Evolutionary conservation across 148 eudicot genomes (phyloP).

Genomic region (Bassia scoparia): DNA sequence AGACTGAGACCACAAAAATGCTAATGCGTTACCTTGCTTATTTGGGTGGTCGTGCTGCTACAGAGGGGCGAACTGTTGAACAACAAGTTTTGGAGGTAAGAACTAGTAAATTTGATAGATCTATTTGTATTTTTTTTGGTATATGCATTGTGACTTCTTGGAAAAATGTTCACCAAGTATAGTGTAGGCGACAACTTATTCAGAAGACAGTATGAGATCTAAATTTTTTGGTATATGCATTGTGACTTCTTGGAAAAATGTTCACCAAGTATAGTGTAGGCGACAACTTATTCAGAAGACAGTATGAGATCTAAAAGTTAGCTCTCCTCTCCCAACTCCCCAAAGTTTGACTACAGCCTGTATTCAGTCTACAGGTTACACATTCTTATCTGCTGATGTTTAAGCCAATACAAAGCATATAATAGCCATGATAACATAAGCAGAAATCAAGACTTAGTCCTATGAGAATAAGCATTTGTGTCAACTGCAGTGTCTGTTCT

Average conservation of each 20-base stretch:
- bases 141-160: background rate
- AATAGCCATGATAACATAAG: too few species aligned
- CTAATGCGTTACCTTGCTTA: conserved; percentile 94
- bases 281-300: background rate
- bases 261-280: background rate
- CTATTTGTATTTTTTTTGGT: conserved; percentile 3
- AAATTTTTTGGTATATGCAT: conserved; percentile 1
- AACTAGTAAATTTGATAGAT: background rate
- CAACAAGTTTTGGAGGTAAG: conserved; percentile 94
- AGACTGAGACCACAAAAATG: conserved; percentile 95
- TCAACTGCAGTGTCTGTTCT: too few species aligned
- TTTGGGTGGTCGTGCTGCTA: conserved; percentile 81
- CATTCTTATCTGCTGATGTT: background rate
- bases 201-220: background rate
- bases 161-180: background rate
- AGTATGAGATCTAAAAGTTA: background rate
- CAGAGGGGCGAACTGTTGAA: conserved; percentile 90
- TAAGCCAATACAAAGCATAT: too few species aligned
- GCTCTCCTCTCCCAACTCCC: background rate
- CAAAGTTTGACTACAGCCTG: background rate
- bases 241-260: background rate
- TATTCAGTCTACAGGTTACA: too few species aligned
- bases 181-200: background rate
- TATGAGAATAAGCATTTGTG: too few species aligned
- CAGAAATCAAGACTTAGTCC: too few species aligned